Evolutionary conservation across 805 yeast species (phyloP).

Genomic region (Candida ascalaphidarum): DNA sequence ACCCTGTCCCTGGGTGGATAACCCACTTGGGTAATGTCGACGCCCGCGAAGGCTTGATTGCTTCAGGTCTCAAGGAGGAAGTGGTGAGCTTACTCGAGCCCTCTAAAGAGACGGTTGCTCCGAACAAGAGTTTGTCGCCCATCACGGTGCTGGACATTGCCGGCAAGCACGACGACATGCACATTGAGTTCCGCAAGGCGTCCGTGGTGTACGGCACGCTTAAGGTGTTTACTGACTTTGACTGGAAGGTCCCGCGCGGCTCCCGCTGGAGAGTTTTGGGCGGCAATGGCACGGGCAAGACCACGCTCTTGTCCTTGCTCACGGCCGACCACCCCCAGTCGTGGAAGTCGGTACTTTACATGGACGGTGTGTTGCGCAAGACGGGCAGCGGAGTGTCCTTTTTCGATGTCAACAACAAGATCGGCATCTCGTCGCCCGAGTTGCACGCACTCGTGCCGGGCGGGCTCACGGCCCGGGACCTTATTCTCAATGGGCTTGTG

Average conservation of each 20-base stretch:
- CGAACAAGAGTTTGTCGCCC: too few relatives aligned
- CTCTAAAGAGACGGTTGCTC: too few relatives aligned
- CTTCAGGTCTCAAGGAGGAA: conserved; percentile 37
- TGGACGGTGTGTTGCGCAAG: conserved; percentile 59
- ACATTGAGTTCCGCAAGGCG: conserved; percentile 47
- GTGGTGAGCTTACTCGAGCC: conserved; percentile 3
- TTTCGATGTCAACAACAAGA: conserved; percentile 67
- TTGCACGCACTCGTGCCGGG: conserved; percentile 79
- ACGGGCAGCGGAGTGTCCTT: conserved; percentile 69
- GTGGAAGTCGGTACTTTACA: conserved; percentile 64
- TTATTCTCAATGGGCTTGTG: conserved; percentile 65
- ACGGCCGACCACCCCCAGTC: conserved; percentile 97
- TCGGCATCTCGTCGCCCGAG: conserved; percentile 90
- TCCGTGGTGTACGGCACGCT: conserved; percentile 59
- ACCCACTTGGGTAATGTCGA: conserved; percentile 56
- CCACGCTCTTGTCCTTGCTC: conserved; percentile 73
- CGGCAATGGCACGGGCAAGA: conserved; percentile 87
- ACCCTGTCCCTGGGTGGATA: conserved; percentile 72
- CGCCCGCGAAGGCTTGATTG: conserved; percentile 43
- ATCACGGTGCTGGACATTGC: too few relatives aligned
- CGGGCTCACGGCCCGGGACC: conserved; percentile 40
- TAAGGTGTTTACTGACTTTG: conserved; percentile 49
- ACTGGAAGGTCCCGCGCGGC: conserved; percentile 61
- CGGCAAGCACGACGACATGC: conserved; percentile 5
- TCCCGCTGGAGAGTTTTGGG: conserved; percentile 89